Evolutionary conservation across 768 basidiomycete species (phyloP).

Genomic region (Lactarius tabidus): DNA sequence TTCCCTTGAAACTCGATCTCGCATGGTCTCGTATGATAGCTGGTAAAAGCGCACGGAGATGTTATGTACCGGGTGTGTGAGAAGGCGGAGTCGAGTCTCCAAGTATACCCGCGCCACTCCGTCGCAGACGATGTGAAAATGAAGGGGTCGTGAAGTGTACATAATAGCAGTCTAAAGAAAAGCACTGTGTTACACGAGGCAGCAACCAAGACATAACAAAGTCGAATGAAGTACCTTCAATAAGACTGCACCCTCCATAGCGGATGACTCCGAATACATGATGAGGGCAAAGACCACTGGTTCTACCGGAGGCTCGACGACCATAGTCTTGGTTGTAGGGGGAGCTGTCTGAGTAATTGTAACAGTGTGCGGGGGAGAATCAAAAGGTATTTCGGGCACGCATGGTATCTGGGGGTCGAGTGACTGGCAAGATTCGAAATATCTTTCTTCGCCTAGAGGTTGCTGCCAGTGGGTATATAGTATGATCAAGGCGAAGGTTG

Average conservation of each 20-base stretch:
- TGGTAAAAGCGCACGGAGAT: slow-evolving; percentile 42
- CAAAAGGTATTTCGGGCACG: not conserved
- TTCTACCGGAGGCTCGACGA: slow-evolving; percentile 1
- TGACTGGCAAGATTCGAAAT: not conserved
- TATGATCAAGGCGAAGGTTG: not conserved
- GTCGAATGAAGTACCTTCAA: slow-evolving; percentile 16
- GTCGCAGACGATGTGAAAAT: slow-evolving; percentile 46
- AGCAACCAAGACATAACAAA: not conserved
- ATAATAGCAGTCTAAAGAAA: slow-evolving; percentile 36
- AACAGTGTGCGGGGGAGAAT: not conserved
- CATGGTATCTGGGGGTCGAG: not conserved
- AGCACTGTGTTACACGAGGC: not conserved
- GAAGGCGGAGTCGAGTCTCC: slow-evolving; percentile 37
- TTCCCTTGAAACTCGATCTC: slow-evolving; percentile 43
- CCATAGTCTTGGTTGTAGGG: not conserved
- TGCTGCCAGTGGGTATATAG: not conserved
- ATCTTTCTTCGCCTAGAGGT: not conserved
- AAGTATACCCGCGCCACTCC: slow-evolving; percentile 39
- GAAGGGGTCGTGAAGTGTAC: slow-evolving; percentile 38
- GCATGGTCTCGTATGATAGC: slow-evolving; percentile 40
- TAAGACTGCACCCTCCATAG: slow-evolving; percentile 24
- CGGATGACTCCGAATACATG: slow-evolving; percentile 20
- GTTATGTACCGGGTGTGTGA: slow-evolving; percentile 37
- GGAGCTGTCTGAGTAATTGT: slow-evolving; percentile 10
- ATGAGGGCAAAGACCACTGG: slow-evolving; percentile 22